Percentiles rank a stretch among this genome's conserved stretches.
These are phyloP conservation scores for Tetradesmus obliquus DNA, from an alignment of 139 green algal genomes.

Conservation along the genomic window DNA sequence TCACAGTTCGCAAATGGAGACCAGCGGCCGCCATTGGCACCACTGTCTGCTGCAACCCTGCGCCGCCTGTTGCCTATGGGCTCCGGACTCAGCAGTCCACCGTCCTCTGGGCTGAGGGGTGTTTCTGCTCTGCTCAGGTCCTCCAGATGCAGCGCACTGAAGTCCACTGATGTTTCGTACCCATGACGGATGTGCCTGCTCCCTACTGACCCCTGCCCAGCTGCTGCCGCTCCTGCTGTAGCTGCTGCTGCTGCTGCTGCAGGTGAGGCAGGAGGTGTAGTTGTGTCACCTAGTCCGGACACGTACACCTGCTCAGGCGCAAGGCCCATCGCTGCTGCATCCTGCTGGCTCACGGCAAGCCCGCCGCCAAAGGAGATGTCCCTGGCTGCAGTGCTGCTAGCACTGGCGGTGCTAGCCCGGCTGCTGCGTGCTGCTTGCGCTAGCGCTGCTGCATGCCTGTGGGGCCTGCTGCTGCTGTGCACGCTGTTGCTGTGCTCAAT, in stretches of 20 bases:
- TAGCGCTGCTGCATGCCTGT: not conserved
- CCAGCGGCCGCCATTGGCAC: not conserved
- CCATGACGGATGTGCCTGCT: not conserved
- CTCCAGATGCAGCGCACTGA: not conserved
- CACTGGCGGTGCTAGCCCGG: constrained; percentile 9
- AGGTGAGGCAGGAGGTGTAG: not conserved
- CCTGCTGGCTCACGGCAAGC: not conserved
- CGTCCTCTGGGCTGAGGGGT: constrained; percentile 5
- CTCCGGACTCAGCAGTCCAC: not conserved
- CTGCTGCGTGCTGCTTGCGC: constrained; percentile 5
- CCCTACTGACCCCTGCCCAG: not conserved
- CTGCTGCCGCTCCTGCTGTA: not conserved
- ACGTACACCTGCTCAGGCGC: not conserved
- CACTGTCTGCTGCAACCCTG: not conserved
- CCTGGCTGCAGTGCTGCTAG: not conserved
- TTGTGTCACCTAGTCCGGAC: not conserved
- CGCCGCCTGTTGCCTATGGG: not conserved
- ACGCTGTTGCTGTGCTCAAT: not conserved
- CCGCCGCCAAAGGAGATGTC: constrained; percentile 20
- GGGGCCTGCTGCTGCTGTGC: not conserved
- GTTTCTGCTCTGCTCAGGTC: not conserved
- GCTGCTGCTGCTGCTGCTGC: not conserved
- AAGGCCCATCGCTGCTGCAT: not conserved
- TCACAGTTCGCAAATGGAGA: constrained; percentile 28
- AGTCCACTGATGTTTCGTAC: constrained; percentile 17